phyloP scores from a whole-genome alignment of 345 rosid genomes.

The Acer yangbiense region DNA sequence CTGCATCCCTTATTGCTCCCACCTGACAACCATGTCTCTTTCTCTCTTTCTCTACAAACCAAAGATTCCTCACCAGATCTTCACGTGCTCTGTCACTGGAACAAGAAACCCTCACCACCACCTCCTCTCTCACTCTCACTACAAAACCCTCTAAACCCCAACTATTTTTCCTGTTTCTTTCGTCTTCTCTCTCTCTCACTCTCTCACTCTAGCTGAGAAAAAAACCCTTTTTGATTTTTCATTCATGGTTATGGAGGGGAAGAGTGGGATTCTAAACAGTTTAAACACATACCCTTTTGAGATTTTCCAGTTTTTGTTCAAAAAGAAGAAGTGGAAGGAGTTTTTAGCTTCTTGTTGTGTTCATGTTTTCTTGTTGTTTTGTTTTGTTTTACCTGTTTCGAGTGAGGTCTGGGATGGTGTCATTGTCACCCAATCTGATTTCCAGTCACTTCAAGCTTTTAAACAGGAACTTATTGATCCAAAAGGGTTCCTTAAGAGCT shows the following conservation, averaged over 20 bases:
- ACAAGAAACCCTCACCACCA: conserved; percentile 17
- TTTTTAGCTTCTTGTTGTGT: background rate
- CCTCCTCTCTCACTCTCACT: conserved; percentile 30
- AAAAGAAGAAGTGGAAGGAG: conserved; percentile 34
- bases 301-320: conserved; percentile 15
- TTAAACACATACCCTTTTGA: conserved; percentile 13
- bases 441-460: conserved; percentile 74
- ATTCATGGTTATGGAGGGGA: conserved; percentile 20
- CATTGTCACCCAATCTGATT: conserved; percentile 73
- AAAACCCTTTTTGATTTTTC: background rate
- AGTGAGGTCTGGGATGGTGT: conserved; percentile 71
- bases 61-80: conserved; percentile 41
- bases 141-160: conserved; percentile 41
- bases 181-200: background rate
- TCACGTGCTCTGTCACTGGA: conserved; percentile 44
- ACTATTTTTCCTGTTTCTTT: conserved; percentile 36
- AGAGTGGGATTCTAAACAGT: background rate
- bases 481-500: conserved; percentile 68
- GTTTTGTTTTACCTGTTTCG: conserved; percentile 30
- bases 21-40: conserved; percentile 6
- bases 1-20: too few species aligned
- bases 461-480: conserved; percentile 66
- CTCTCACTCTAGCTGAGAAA: background rate
- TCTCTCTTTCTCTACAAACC: conserved; percentile 33
- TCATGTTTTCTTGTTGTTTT: conserved; percentile 25